phyloP scores from a whole-genome alignment of 176 grass and related monocot species.

The Eleusine coracana region DNA sequence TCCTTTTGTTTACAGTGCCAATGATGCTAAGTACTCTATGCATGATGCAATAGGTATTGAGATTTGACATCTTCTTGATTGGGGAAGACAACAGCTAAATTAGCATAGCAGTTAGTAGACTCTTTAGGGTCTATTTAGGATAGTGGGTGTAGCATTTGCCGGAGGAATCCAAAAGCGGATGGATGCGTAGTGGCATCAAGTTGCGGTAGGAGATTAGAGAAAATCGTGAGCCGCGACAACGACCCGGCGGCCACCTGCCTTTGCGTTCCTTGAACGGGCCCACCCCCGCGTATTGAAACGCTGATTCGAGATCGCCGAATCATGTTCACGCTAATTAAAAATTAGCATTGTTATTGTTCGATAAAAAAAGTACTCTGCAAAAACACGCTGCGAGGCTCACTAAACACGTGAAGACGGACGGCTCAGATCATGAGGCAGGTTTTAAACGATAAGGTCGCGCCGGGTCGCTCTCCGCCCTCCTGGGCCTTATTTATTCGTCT shows the following conservation, averaged over 20 bases:
- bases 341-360: neutral
- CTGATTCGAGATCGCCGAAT: neutral
- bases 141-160: neutral
- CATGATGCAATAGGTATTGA: too few species aligned
- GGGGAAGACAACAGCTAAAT: too few species aligned
- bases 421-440: conserved; percentile 38
- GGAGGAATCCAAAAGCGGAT: neutral
- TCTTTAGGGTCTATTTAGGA: too few species aligned
- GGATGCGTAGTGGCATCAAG: conserved; percentile 20
- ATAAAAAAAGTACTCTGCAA: neutral
- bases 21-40: too few species aligned
- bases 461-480: neutral
- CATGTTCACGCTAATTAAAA: neutral
- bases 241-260: conserved; percentile 24
- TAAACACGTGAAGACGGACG: conserved; percentile 48
- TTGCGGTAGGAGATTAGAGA: neutral
- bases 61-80: too few species aligned
- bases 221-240: conserved; percentile 29
- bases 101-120: too few species aligned
- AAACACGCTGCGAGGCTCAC: conserved; percentile 20
- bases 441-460: conserved; percentile 44
- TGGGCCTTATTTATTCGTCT: neutral
- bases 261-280: neutral
- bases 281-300: neutral
- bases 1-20: too few species aligned